A percentile compares a stretch with the other conserved stretches of the same genome.
Conservation (phyloP, 495 filamentous ascomycete species). For the Elasticomyces elasticus region DNA sequence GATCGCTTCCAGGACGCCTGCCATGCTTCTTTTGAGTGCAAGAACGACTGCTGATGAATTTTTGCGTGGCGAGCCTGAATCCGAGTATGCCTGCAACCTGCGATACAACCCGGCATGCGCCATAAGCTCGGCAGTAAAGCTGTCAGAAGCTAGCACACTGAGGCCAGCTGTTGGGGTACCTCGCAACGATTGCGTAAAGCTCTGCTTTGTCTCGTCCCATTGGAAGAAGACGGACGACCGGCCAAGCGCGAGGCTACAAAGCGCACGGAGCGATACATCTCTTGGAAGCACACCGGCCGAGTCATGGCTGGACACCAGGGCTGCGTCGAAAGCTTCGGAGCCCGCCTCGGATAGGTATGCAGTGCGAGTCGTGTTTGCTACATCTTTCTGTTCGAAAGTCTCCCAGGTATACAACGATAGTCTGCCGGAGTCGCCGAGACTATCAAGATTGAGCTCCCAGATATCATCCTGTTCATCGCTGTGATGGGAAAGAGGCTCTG, state of each 20-base stretch:
- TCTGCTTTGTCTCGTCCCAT: constrained; percentile 47
- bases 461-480: background rate
- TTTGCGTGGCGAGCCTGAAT: too few relatives aligned
- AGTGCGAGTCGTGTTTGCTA: constrained; percentile 23
- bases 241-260: constrained; percentile 67
- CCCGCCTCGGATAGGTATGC: constrained; percentile 73
- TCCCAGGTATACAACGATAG: constrained; percentile 7
- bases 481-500: too few relatives aligned
- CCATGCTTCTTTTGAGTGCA: constrained; percentile 52
- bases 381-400: constrained; percentile 9
- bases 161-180: constrained; percentile 59
- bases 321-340: constrained; percentile 60
- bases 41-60: constrained; percentile 42
- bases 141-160: constrained; percentile 47
- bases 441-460: background rate
- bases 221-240: constrained; percentile 69
- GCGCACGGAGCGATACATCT: constrained; percentile 47
- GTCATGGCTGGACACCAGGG: constrained; percentile 9
- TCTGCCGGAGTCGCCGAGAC: background rate
- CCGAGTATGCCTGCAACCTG: constrained; percentile 1
- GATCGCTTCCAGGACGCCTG: constrained; percentile 32
- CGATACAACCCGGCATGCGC: constrained; percentile 40
- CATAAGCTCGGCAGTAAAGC: constrained; percentile 48
- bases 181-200: constrained; percentile 48
- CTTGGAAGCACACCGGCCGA: constrained; percentile 12